Conservation (phyloP, 2,329 filamentous ascomycete genomes). For the Aspergillus fumigatus region DNA sequence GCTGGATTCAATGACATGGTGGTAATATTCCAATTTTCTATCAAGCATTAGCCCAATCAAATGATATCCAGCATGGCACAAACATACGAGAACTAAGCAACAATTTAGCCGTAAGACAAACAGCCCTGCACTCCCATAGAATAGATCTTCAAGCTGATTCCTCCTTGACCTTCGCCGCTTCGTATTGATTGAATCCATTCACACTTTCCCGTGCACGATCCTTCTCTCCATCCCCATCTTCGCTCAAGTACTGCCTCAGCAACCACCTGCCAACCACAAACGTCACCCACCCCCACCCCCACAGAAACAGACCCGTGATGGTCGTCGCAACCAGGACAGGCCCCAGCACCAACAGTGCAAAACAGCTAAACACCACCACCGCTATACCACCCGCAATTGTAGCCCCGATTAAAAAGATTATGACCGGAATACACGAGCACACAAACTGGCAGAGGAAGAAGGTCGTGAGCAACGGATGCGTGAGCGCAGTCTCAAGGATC, state of each 20-base stretch:
- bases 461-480: conserved; percentile 65
- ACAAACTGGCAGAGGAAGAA: conserved; percentile 63
- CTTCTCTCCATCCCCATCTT: background rate
- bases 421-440: conserved; percentile 62
- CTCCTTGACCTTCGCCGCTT: conserved; percentile 1
- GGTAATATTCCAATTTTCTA: background rate
- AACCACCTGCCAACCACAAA: conserved; percentile 36
- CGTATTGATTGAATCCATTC: background rate
- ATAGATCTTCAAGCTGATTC: background rate
- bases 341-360: conserved; percentile 63
- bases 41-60: background rate
- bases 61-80: background rate
- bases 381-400: conserved; percentile 59
- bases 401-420: conserved; percentile 62
- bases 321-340: conserved; percentile 65
- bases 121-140: background rate
- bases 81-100: background rate
- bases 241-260: conserved; percentile 5
- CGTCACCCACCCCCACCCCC: conserved; percentile 61
- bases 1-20: background rate
- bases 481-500: conserved; percentile 54
- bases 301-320: conserved; percentile 59
- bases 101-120: background rate
- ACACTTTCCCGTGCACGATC: background rate
- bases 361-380: conserved; percentile 51